Evolutionary conservation across 306 rosid genomes (phyloP).

Genomic region (Alnus glutinosa): DNA sequence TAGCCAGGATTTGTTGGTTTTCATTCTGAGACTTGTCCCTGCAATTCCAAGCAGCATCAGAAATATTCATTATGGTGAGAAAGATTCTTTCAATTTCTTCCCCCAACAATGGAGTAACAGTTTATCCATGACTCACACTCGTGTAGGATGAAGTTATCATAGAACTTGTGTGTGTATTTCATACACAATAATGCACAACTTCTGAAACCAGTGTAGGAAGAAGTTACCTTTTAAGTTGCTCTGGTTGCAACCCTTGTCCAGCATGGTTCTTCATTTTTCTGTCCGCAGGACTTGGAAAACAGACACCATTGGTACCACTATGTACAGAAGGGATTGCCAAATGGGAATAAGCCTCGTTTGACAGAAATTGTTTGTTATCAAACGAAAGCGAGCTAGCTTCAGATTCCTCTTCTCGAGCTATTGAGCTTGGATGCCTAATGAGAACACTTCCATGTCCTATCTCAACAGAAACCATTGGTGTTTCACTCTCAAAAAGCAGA

Average conservation of each 20-base stretch:
- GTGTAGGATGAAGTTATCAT: too few relatives aligned
- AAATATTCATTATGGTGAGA: slow-evolving; percentile 23
- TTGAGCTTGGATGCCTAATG: slow-evolving; percentile 87
- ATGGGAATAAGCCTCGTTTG: slow-evolving; percentile 68
- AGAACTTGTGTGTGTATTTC: neutral
- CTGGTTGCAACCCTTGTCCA: slow-evolving; percentile 59
- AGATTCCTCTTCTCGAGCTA: slow-evolving; percentile 90
- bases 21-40: slow-evolving; percentile 80
- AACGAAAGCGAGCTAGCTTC: slow-evolving; percentile 96
- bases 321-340: slow-evolving; percentile 39
- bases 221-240: slow-evolving; percentile 62
- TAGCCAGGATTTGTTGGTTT: slow-evolving; percentile 63
- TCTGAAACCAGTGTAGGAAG: slow-evolving; percentile 23
- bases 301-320: slow-evolving; percentile 37
- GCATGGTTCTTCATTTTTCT: slow-evolving; percentile 53
- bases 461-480: slow-evolving; percentile 98
- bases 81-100: slow-evolving; percentile 12
- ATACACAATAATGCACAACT: slow-evolving; percentile 8
- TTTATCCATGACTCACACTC: slow-evolving; percentile 7
- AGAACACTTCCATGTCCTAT: slow-evolving; percentile 98
- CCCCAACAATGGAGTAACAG: slow-evolving; percentile 8
- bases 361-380: slow-evolving; percentile 61
- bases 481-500: slow-evolving; percentile 84
- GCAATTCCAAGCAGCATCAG: slow-evolving; percentile 39
- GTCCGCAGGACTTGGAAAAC: slow-evolving; percentile 40